Evolutionary conservation across 2,329 filamentous ascomycete species (phyloP), one percentile per base, ranked within the genome.

Genomic region (Sporothrix luriei): DNA sequence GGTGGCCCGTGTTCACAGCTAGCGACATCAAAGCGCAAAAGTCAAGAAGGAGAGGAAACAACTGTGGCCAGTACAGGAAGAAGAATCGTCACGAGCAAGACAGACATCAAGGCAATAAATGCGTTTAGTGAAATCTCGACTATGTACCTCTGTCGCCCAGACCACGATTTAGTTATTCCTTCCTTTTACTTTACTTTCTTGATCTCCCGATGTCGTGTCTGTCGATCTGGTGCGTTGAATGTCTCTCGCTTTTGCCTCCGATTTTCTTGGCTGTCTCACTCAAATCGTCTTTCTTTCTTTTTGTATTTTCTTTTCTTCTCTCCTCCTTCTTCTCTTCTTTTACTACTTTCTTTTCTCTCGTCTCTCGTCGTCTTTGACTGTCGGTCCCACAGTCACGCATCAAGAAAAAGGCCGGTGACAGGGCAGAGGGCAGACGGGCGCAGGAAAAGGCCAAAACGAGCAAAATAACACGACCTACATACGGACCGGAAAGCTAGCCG

Each of bases 361-460:
- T 19, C 38, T 43, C 38, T 59, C 19, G 33, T 21, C 40, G 55
- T 7, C 11, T 61, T 43, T 24, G 9, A 43, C n/a, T 46, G 29
- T 19, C 57, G 38, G 46, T 62, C 57, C 21, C 11, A 43, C 24
- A 21, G n/a, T 6, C 57, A 62, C 21, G 38, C 21, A 11, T 62
- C 3, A 4, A 38, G 57, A 46, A 62, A 62, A 62, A 38, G 38
- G 4, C 57, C 38, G 57, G 57, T 62, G 57, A 62, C 57, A 61
- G 38, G 38, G 54, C 11, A 54, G 6, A 9, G 19, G 33, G 5
- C 33, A 33, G 33, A 33, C 33, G 7, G 33, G 33, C 33, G 33
- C 33, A 33, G 33, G 29, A 13, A 5, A 59, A 43, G 19, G 2
- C 48, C 48, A 13, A 51, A 24, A n/a, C 49, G 11, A 21, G 10